Evolutionary conservation across 225 moss, liverwort and hornwort species (phyloP).

Genomic region (Pseudoscleropodium purum): DNA sequence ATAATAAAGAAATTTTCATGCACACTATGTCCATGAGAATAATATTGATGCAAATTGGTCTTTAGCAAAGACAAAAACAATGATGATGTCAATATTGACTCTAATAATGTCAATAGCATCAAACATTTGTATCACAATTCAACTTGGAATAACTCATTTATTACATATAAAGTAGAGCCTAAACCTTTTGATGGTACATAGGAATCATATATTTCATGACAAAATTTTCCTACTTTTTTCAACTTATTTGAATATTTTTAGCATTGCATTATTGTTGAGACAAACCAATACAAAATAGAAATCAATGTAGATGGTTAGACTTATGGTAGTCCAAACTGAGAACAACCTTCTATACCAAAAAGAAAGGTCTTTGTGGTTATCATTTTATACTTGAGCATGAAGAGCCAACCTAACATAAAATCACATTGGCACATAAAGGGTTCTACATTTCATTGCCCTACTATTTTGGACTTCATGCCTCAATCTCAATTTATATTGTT

Average conservation of each 20-base stretch:
- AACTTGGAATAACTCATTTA: not conserved
- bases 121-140: not conserved
- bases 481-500: not conserved
- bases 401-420: not conserved
- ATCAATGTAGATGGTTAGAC: not conserved
- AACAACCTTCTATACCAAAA: rapidly evolving
- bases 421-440: rapidly evolving
- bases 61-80: rapidly evolving
- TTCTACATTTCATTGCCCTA: not conserved
- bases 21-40: rapidly evolving
- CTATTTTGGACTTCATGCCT: not conserved
- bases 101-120: not conserved
- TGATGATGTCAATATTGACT: not conserved
- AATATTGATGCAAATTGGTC: not conserved
- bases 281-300: rapidly evolving
- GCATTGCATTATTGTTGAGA: rapidly evolving
- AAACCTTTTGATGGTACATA: not conserved
- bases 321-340: rapidly evolving
- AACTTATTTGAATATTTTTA: not conserved
- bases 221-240: not conserved
- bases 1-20: not conserved
- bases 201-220: rapidly evolving
- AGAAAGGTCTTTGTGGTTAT: not conserved
- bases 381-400: not conserved
- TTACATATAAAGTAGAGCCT: rapidly evolving